Evolutionary conservation across 257 asterid genomes (phyloP), one percentile per base, ranked within the genome.

Genomic region (Solanum etuberosum): DNA sequence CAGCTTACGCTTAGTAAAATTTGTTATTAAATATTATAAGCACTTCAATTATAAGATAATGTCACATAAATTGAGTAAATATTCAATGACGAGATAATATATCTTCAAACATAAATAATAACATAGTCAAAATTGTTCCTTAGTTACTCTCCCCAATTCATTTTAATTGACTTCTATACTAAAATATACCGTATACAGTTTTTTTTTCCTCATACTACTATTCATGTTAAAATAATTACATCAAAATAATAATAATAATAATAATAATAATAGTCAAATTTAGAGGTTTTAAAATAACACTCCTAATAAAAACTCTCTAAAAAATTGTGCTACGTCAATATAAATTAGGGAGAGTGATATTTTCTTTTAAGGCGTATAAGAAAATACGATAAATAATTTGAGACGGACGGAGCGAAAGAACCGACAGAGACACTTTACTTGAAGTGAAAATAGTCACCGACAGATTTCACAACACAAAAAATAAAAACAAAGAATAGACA

Each of bases 371-470:
- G 3, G 1, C 3, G 1, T 23, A 61, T 61, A 23, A 61, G 0
- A 63, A 5, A 13, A 67, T 5, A 67, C 10, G 2, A 67, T 0
- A 11, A 0, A 67, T 67, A 27, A 67, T 67, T 67, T 27, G 3
- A 42, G 25, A 23, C 6, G 3, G 1, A 61, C 31, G 3, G 3
- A 61, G 1, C 2, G 13, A 61, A 23, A 61, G 6, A 77, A 7
- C 25, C 16, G 63, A 77, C 40, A 67, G 15, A 18, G 68, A 73
- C 72, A 72, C 68, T 34, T 80, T 82, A 57, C 70, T 72, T 72
- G 48, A 59, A 87, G 85, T 83, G 86, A 54, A 54, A 70, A 35
- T 63, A 43, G 85, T 68, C 86, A 83, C 88, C 67, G 86, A 86
- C 88, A 88, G 40, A 23, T 34, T 40, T 59, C 83, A 67, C 74